Evolutionary conservation across 306 rosid species (phyloP).

Genomic region (Castanea sativa): DNA sequence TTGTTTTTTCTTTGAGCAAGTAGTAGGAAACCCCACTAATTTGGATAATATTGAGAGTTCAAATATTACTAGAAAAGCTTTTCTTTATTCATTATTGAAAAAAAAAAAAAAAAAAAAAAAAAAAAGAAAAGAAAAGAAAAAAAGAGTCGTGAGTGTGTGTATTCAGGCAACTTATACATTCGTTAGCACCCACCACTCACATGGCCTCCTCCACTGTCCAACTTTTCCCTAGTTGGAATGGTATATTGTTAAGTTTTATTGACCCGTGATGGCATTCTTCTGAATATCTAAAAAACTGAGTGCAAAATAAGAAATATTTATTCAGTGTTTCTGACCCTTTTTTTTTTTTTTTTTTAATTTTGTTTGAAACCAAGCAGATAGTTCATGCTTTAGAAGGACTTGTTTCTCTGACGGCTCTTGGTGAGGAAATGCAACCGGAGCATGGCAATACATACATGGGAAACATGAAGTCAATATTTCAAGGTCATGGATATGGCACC

Average conservation of each 20-base stretch:
- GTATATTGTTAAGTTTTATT: background rate
- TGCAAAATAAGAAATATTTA: background rate
- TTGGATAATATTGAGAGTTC: background rate
- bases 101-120: too few relatives aligned
- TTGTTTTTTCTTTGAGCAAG: background rate
- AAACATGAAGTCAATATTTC: slow-evolving; percentile 33
- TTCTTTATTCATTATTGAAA: too few relatives aligned
- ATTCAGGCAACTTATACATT: too few relatives aligned
- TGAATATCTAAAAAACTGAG: background rate
- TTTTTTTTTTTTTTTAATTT: background rate
- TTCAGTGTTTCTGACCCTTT: background rate
- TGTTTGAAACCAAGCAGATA: slow-evolving; percentile 26
- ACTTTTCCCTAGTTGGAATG: background rate
- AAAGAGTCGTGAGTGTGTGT: too few relatives aligned
- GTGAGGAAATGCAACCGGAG: slow-evolving; percentile 22
- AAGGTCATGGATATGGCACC: slow-evolving; percentile 28
- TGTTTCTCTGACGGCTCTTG: slow-evolving; percentile 38
- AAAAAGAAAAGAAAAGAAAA: too few relatives aligned
- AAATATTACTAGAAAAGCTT: too few relatives aligned
- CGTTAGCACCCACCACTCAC: background rate
- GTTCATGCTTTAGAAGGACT: slow-evolving; percentile 55
- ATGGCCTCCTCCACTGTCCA: background rate
- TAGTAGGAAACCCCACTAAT: background rate
- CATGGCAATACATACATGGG: slow-evolving; percentile 25
- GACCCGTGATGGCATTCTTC: background rate